Percentiles rank a stretch among this genome's conserved stretches.
phyloP scores from a whole-genome alignment of 2,329 filamentous ascomycete species.

The Sphaerostilbella broomeana region DNA sequence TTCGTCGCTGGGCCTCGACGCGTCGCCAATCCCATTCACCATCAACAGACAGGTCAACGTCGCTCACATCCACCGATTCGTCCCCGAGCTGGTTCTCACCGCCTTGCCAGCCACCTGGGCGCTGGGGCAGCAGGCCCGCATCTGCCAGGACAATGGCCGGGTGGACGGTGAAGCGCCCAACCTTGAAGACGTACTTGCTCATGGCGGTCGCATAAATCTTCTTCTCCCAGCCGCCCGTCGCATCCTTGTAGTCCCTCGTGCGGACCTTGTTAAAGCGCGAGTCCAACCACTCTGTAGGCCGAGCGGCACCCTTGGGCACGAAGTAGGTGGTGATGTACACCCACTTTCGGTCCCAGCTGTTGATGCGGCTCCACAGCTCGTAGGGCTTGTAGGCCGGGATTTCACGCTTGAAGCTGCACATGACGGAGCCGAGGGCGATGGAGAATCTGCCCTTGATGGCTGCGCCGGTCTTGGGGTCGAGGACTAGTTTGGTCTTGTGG shows the following conservation, averaged over 20 bases:
- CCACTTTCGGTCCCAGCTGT: constrained; percentile 78
- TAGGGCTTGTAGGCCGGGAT: constrained; percentile 63
- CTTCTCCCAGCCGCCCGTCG: constrained; percentile 46
- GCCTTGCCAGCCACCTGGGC: constrained; percentile 58
- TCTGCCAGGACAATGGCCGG: constrained; percentile 69
- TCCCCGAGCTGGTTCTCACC: constrained; percentile 38
- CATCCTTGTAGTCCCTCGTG: constrained; percentile 32
- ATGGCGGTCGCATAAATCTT: constrained; percentile 65
- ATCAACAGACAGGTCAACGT: constrained; percentile 28
- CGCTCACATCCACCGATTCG: constrained; percentile 31
- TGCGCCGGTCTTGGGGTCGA: constrained; percentile 40
- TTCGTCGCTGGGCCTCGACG: constrained; percentile 48
- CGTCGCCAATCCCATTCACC: constrained; percentile 52
- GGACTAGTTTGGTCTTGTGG: constrained; percentile 41
- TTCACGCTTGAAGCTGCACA: constrained; percentile 67
- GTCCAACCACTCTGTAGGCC: constrained; percentile 48
- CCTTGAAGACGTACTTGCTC: constrained; percentile 77
- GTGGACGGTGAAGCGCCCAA: constrained; percentile 75
- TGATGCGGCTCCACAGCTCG: constrained; percentile 65
- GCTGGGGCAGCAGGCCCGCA: constrained; percentile 65
- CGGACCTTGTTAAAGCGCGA: constrained; percentile 36
- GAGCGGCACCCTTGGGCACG: constrained; percentile 54
- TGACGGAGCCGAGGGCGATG: constrained; percentile 66
- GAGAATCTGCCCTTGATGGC: constrained; percentile 48
- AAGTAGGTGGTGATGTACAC: constrained; percentile 70